Conservation (phyloP, 305 asterid genomes). For the Fraxinus dipetala region DNA sequence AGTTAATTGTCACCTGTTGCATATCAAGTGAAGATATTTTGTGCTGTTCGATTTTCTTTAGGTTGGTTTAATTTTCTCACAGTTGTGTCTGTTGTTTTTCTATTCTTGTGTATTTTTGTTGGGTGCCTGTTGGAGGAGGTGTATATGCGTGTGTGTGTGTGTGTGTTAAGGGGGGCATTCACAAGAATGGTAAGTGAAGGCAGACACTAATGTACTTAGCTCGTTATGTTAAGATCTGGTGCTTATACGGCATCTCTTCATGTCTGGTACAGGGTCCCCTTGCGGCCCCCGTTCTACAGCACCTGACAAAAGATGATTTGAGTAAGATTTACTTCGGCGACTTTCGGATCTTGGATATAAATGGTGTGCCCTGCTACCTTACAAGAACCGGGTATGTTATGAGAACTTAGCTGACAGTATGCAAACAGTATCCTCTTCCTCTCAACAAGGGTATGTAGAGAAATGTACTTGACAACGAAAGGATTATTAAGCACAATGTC, state of each 20-base stretch:
- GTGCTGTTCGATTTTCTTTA: not conserved
- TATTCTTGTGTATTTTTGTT: not conserved
- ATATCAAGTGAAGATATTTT: not conserved
- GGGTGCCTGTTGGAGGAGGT: not conserved
- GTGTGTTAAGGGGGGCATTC: not conserved
- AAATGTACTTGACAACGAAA: not conserved
- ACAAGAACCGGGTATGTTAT: slow-evolving; percentile 84
- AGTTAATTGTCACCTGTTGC: not conserved
- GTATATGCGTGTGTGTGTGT: not conserved
- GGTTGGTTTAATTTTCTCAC: not conserved
- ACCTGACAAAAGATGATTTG: slow-evolving; percentile 78
- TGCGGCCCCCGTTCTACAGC: slow-evolving; percentile 86
- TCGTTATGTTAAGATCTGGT: not conserved
- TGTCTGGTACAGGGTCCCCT: slow-evolving; percentile 79
- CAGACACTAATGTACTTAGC: not conserved
- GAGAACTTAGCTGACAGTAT: not conserved
- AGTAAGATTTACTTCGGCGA: slow-evolving; percentile 90
- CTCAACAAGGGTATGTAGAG: not conserved
- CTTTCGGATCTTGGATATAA: slow-evolving; percentile 70
- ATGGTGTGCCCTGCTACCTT: slow-evolving; percentile 72
- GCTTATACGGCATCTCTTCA: slow-evolving; percentile 14
- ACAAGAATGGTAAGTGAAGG: slow-evolving; percentile 4
- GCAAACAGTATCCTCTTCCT: not conserved
- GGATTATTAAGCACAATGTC: not conserved
- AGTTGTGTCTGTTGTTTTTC: not conserved